phyloP scores from a whole-genome alignment of 176 grass and related monocot genomes.

The Oryza nivara region DNA sequence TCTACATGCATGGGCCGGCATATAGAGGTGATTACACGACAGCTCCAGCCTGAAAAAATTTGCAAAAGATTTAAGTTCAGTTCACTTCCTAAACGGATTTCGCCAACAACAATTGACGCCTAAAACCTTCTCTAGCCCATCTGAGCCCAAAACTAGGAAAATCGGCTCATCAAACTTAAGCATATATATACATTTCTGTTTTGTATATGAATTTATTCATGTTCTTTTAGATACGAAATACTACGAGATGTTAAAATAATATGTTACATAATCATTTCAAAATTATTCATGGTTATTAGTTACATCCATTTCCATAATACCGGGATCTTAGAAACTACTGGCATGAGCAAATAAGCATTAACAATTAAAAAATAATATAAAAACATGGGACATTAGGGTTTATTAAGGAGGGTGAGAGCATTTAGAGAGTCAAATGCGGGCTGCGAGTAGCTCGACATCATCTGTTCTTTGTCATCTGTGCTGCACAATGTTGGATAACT shows the following conservation, averaged over 20 bases:
- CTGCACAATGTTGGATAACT: no score
- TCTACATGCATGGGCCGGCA: not conserved
- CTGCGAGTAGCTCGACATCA: no score
- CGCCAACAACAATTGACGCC: not conserved
- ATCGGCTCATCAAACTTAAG: not conserved
- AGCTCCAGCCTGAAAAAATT: not conserved
- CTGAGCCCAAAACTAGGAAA: not conserved
- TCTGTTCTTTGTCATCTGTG: no score
- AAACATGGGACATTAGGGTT: no score
- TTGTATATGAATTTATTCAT: not conserved
- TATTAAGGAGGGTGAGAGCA: no score
- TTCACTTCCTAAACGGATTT: not conserved
- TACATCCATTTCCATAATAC: not conserved
- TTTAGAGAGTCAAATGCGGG: no score
- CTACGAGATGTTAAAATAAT: not conserved
- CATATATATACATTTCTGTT: not conserved
- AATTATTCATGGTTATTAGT: not conserved
- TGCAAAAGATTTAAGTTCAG: not conserved
- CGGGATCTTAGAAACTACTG: not conserved
- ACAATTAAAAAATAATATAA: not conserved
- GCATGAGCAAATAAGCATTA: not conserved
- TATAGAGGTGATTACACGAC: constrained; percentile 3
- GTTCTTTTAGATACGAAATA: not conserved
- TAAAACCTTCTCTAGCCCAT: not conserved
- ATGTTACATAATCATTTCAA: not conserved